phyloP scores from a whole-genome alignment of 352 stramenopile species.

The Stramenopiles sp. region DNA sequence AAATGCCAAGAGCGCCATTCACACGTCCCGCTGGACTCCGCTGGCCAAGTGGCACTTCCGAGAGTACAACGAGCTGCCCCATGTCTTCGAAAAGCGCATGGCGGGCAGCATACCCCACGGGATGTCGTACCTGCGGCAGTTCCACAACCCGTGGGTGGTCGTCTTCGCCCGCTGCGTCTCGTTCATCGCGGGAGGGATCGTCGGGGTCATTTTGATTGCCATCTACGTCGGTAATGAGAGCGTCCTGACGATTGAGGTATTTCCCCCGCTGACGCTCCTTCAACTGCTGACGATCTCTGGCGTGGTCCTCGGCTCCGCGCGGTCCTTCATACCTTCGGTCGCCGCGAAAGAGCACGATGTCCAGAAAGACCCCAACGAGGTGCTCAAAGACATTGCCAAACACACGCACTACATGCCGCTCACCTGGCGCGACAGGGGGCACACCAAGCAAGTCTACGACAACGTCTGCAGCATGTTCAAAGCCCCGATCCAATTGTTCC shows the following conservation, averaged over 20 bases:
- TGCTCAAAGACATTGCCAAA: conserved; percentile 50
- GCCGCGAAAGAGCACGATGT: conserved; percentile 21
- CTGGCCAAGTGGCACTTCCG: conserved; percentile 61
- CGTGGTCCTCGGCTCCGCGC: conserved; percentile 46
- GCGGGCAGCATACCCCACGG: conserved; percentile 66
- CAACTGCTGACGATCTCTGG: conserved; percentile 86
- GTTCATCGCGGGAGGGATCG: conserved; percentile 84
- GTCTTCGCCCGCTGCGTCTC: conserved; percentile 71
- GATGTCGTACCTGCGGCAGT: conserved; percentile 77
- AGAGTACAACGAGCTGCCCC: conserved; percentile 96
- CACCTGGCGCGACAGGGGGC: conserved; percentile 60
- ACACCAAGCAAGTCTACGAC: conserved; percentile 59
- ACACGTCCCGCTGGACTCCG: conserved; percentile 72
- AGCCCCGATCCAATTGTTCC: conserved; percentile 78
- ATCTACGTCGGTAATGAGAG: conserved; percentile 75
- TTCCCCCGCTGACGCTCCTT: conserved; percentile 74
- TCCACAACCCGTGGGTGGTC: conserved; percentile 58
- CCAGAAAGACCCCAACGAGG: conserved; percentile 39
- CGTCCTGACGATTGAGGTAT: conserved; percentile 78
- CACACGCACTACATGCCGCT: conserved; percentile 91
- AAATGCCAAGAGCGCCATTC: conserved; percentile 70
- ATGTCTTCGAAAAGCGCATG: conserved; percentile 79
- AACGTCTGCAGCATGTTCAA: conserved; percentile 69
- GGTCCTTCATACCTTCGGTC: conserved; percentile 43
- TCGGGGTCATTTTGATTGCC: conserved; percentile 72